Evolutionary conservation across 257 asterid genomes (phyloP).

Genomic region (Oldenlandia corymbosa): DNA sequence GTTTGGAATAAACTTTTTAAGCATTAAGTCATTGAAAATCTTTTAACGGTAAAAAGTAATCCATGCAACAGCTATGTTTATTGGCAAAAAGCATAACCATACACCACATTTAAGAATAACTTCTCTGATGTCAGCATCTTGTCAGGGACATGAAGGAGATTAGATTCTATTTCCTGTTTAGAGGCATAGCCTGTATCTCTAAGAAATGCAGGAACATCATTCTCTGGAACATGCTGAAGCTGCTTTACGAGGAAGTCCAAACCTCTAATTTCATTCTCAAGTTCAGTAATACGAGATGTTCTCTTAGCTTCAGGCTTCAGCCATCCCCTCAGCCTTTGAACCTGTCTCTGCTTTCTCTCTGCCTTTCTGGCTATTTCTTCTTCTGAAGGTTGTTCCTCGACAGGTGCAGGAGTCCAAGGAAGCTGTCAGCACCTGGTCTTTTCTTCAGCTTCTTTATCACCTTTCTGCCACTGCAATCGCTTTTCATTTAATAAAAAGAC

Average conservation of each 20-base stretch:
- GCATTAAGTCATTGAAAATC: no score
- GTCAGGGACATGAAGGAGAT: conserved; percentile 70
- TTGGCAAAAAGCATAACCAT: no score
- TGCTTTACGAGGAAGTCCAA: conserved; percentile 66
- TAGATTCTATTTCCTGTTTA: conserved; percentile 71
- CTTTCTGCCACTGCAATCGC: conserved; percentile 43
- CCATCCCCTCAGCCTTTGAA: conserved; percentile 94
- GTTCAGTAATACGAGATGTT: conserved; percentile 76
- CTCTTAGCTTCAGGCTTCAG: conserved; percentile 98
- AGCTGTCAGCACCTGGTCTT: conserved; percentile 91
- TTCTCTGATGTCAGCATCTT: conserved; percentile 74
- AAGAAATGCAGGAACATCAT: conserved; percentile 52
- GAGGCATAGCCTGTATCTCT: conserved; percentile 52
- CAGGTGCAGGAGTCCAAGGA: conserved; percentile 87
- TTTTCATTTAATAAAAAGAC: conserved; percentile 12
- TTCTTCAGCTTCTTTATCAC: conserved; percentile 78
- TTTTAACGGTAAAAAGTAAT: no score
- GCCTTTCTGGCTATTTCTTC: conserved; percentile 99
- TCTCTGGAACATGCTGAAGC: conserved; percentile 53
- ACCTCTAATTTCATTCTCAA: conserved; percentile 79
- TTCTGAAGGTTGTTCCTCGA: conserved; percentile 90
- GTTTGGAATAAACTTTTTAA: no score
- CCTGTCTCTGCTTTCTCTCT: conserved; percentile 90
- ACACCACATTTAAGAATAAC: conserved; percentile 36
- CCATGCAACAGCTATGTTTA: no score